Base-by-base conservation (phyloP, 75 land plant species). In the Pinus taeda region DNA sequence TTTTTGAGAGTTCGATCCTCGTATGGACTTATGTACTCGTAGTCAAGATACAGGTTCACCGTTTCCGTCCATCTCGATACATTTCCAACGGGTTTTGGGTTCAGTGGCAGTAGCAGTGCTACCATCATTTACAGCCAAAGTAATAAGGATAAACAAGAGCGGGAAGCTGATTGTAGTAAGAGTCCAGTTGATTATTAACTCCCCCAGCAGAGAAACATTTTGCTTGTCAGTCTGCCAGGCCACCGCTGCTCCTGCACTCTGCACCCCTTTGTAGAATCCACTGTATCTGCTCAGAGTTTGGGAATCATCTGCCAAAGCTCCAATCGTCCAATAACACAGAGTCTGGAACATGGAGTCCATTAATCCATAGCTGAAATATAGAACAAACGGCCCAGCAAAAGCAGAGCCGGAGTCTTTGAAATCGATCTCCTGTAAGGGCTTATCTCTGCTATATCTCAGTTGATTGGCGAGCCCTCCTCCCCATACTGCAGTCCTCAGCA, bases 221-320 rank as follows among this genome's bases (percentile, higher is more conserved):
- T 75, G 87, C n/a, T 76, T 55, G 75, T 90, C 95, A 3, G 85
- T 67, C 79, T 96, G 96, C 88, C 96, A 92, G 13, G 96, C 96
- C 33, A 92, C 92, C n/a, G 94, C 98, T 14, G 87, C 98, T 18
- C 98, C 98, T 15, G 98, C 96, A 61, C 95, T 96, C 74, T 93
- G 96, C 53, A 91, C 85, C 24, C 96, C 96, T 82, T 93, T 93
- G 85, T 96, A 96, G 71, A 96, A 96, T 61, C 98, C 96, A 75
- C 81, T 80, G 72, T 88, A 93, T 85, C 95, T 84, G 87, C 93
- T 90, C 17, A 93, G 91, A 11, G 84, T 84, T 79, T 83, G 88
- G 13, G 95, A 80, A 65, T 95, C 91, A 69, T 93, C 80, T 21
- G 94, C 89, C 76, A 93, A 81, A 2, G 93, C 92, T 29, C 96